Conservation (phyloP, 169 alveolate genomes). For the Cryptosporidium parvum region DNA sequence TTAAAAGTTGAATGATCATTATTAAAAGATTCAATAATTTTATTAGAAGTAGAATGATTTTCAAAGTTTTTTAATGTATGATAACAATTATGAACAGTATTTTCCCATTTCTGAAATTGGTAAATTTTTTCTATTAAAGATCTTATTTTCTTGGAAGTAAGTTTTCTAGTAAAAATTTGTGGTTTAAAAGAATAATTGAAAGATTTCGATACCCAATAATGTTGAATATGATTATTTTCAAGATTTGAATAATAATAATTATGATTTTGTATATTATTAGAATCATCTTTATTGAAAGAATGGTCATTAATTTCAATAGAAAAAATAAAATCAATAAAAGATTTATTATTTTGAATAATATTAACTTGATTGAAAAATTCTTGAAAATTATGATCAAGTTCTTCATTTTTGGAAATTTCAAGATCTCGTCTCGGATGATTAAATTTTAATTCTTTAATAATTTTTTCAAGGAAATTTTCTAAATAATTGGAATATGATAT, state of each 20-base stretch:
- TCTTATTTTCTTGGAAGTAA: background rate
- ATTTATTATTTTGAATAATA: background rate
- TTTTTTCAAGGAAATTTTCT: background rate
- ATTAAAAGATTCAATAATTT: too few species aligned
- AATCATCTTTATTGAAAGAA: too few species aligned
- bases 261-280: too few species aligned
- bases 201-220: too few species aligned
- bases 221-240: too few species aligned
- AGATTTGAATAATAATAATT: too few species aligned
- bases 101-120: background rate
- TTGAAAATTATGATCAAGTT: background rate
- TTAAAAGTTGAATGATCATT: background rate
- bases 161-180: background rate
- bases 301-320: background rate
- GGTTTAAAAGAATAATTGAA: background rate
- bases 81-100: background rate
- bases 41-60: background rate
- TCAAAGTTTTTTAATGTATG: background rate
- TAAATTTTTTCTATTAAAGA: background rate
- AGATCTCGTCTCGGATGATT: background rate
- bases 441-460: background rate
- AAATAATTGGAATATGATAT: background rate
- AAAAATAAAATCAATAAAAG: constrained; percentile 1
- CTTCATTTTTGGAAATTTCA: background rate
- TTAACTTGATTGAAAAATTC: background rate